phyloP scores from a whole-genome alignment of 768 basidiomycete species.

The Lentinula sp. region DNA sequence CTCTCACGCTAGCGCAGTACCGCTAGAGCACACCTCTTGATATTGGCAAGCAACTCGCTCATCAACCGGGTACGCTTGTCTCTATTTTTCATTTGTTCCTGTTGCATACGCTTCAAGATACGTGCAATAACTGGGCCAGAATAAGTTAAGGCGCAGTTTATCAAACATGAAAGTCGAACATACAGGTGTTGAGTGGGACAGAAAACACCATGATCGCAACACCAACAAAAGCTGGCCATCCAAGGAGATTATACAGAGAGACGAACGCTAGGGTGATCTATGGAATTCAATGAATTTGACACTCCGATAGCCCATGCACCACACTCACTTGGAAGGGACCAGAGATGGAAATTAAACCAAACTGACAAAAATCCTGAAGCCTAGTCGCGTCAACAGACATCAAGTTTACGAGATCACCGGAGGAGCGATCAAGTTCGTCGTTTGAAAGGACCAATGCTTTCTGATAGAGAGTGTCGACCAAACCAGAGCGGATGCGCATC shows the following conservation, averaged over 20 bases:
- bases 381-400: conserved; percentile 85
- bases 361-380: conserved; percentile 76
- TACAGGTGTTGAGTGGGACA: conserved; percentile 64
- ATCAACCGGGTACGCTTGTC: conserved; percentile 81
- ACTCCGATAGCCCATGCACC: not conserved
- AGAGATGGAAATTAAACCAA: conserved; percentile 78
- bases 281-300: not conserved
- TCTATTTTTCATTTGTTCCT: conserved; percentile 90
- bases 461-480: conserved; percentile 79
- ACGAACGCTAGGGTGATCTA: conserved; percentile 81
- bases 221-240: conserved; percentile 88
- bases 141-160: not conserved
- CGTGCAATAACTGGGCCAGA: conserved; percentile 49
- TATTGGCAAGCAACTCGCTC: conserved; percentile 91
- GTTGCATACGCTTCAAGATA: conserved; percentile 69
- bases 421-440: conserved; percentile 73
- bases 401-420: conserved; percentile 92
- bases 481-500: conserved; percentile 90
- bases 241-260: conserved; percentile 83
- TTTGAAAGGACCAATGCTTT: conserved; percentile 85
- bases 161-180: conserved; percentile 6
- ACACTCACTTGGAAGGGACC: conserved; percentile 43
- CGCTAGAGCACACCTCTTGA: conserved; percentile 52
- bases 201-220: conserved; percentile 85
- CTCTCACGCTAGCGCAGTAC: not conserved